A percentile compares a stretch with the other conserved stretches of the same genome.
phyloP scores from a whole-genome alignment of 2,329 filamentous ascomycete genomes.

The Paraconiothyrium brasiliense region DNA sequence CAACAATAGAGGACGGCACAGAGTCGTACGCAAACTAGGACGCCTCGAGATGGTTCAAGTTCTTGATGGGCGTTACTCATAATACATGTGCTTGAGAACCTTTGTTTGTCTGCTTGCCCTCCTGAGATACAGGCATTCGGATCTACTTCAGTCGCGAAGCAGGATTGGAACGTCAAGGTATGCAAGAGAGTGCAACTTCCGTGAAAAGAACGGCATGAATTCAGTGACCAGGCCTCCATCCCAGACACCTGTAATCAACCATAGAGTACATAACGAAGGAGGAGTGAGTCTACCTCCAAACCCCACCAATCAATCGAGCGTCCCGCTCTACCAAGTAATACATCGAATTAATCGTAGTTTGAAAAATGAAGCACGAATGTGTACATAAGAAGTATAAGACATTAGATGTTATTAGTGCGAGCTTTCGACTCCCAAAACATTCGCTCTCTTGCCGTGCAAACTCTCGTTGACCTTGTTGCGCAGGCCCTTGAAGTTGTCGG shows the following conservation, averaged over 20 bases:
- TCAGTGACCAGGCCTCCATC: not conserved
- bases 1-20: no score
- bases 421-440: slow-evolving; percentile 57
- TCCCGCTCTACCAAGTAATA: slow-evolving; percentile 8
- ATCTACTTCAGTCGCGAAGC: no score
- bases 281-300: slow-evolving; percentile 2
- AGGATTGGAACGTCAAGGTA: no score
- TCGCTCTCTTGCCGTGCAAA: slow-evolving; percentile 56
- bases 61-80: no score
- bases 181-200: not conserved
- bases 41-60: no score
- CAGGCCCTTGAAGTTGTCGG: slow-evolving; percentile 55
- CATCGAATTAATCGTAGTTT: not conserved
- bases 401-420: slow-evolving; percentile 39
- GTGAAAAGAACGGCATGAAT: slow-evolving; percentile 8
- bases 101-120: no score
- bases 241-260: not conserved
- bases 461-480: slow-evolving; percentile 57
- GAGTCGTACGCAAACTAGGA: no score
- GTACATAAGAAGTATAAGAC: slow-evolving; percentile 8
- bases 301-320: not conserved
- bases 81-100: no score
- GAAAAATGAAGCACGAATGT: not conserved
- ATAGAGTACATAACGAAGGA: slow-evolving; percentile 15
- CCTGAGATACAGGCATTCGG: no score